Percentiles rank a stretch among this genome's conserved stretches.
These are phyloP conservation scores for Suillus discolor DNA, from an alignment of 768 basidiomycete species.

Conservation along the genomic window DNA sequence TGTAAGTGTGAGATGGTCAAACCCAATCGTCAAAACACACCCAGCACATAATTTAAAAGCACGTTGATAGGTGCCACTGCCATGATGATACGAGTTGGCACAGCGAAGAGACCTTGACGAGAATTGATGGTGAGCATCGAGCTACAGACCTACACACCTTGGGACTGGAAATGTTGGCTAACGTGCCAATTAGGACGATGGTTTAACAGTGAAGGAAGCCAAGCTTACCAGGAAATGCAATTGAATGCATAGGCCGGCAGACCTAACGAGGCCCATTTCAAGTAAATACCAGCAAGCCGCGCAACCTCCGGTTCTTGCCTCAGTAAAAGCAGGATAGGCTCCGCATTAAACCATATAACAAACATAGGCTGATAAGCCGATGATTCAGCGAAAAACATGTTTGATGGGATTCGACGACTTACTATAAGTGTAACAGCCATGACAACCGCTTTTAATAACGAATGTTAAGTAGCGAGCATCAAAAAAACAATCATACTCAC, in stretches of 20 bases:
- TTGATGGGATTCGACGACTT: slow-evolving; percentile 26
- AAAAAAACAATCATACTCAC: slow-evolving; percentile 41
- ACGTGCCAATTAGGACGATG: not conserved
- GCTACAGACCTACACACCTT: slow-evolving; percentile 44
- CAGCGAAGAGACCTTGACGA: slow-evolving; percentile 64
- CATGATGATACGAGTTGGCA: slow-evolving; percentile 80
- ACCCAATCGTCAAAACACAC: slow-evolving; percentile 35
- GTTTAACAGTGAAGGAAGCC: not conserved
- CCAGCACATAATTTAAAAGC: slow-evolving; percentile 78
- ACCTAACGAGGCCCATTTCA: slow-evolving; percentile 71
- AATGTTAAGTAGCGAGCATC: not conserved
- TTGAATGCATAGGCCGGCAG: slow-evolving; percentile 73
- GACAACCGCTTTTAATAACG: slow-evolving; percentile 49
- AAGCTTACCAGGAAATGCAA: slow-evolving; percentile 44
- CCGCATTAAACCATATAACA: slow-evolving; percentile 81
- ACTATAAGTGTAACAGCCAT: slow-evolving; percentile 61
- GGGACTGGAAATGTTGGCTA: slow-evolving; percentile 62
- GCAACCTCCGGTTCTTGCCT: slow-evolving; percentile 86
- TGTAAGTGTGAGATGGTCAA: not conserved
- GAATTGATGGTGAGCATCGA: not conserved
- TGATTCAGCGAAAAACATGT: not conserved
- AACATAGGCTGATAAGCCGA: slow-evolving; percentile 47
- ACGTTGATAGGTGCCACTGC: slow-evolving; percentile 83
- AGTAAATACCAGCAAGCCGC: slow-evolving; percentile 68
- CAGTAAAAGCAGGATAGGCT: slow-evolving; percentile 69